Percentiles rank a stretch among this genome's conserved stretches.
phyloP scores from a whole-genome alignment of 1,284 basidiomycete species.

The Apiotrichum gamsii region DNA sequence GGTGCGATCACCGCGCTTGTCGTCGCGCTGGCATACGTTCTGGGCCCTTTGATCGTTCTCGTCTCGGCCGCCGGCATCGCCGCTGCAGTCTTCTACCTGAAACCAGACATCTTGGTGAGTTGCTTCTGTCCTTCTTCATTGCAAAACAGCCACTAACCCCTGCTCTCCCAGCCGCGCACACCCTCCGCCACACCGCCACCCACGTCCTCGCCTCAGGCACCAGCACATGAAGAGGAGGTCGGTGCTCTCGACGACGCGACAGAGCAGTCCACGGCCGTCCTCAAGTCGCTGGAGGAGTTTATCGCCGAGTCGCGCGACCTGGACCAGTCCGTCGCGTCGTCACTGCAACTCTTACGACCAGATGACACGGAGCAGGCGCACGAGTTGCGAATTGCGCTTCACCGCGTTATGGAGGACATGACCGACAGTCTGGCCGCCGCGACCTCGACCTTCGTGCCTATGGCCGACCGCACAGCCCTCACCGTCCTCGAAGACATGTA shows the following conservation, averaged over 20 bases:
- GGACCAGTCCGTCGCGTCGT: conserved; percentile 22
- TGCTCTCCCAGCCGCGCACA: too few species aligned
- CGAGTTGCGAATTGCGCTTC: conserved; percentile 30
- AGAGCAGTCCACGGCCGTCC: too few species aligned
- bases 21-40: not conserved
- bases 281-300: conserved; percentile 11
- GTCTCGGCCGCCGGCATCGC: not conserved
- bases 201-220: not conserved
- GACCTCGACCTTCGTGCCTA: conserved; percentile 26
- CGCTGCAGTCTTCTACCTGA: not conserved
- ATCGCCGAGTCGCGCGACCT: conserved; percentile 21
- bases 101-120: too few species aligned
- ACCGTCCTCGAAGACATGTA: conserved; percentile 40
- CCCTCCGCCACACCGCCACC: not conserved
- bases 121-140: too few species aligned
- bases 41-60: not conserved
- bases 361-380: conserved; percentile 21
- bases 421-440: conserved; percentile 38
- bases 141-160: too few species aligned
- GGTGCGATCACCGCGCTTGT: not conserved
- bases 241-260: too few species aligned
- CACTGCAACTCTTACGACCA: conserved; percentile 22
- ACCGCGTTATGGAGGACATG: conserved; percentile 34
- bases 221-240: too few species aligned
- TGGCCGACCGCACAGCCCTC: conserved; percentile 33